Evolutionary conservation across 1,284 basidiomycete species (phyloP).

Genomic region (Sporisorium scitamineum): DNA sequence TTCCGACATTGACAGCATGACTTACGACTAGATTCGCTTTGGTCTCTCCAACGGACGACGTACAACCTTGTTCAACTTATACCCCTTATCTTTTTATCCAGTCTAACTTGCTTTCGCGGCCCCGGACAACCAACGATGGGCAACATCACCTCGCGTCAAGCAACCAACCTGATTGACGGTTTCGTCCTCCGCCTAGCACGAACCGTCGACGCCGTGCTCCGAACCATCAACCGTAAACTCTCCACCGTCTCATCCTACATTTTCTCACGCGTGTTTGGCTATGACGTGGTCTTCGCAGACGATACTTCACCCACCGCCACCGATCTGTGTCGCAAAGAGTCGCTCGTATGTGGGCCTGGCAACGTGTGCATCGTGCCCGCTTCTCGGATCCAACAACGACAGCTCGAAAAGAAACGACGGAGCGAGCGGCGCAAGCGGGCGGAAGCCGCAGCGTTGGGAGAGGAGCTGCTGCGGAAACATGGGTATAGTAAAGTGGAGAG

Average conservation of each 20-base stretch:
- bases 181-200: constrained; percentile 27
- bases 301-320: not conserved
- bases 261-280: constrained; percentile 34
- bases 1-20: not conserved
- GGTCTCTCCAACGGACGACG: not conserved
- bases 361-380: constrained; percentile 44
- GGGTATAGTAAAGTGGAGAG: constrained; percentile 9
- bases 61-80: too few relatives aligned
- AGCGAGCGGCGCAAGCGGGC: constrained; percentile 40
- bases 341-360: constrained; percentile 27
- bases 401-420: constrained; percentile 28
- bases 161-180: constrained; percentile 25
- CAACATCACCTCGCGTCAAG: constrained; percentile 19
- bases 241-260: constrained; percentile 23
- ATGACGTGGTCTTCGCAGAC: constrained; percentile 33
- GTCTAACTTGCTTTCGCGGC: not conserved
- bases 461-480: constrained; percentile 6
- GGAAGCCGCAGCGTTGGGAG: constrained; percentile 37
- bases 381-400: constrained; percentile 10
- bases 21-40: not conserved
- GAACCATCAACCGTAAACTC: constrained; percentile 32
- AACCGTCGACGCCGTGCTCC: constrained; percentile 25
- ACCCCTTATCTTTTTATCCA: too few relatives aligned
- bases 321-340: not conserved
- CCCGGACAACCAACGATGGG: constrained; percentile 21